Evolutionary conservation across 2,329 filamentous ascomycete genomes (phyloP).

Genomic region (Thermochaetoides dissita): DNA sequence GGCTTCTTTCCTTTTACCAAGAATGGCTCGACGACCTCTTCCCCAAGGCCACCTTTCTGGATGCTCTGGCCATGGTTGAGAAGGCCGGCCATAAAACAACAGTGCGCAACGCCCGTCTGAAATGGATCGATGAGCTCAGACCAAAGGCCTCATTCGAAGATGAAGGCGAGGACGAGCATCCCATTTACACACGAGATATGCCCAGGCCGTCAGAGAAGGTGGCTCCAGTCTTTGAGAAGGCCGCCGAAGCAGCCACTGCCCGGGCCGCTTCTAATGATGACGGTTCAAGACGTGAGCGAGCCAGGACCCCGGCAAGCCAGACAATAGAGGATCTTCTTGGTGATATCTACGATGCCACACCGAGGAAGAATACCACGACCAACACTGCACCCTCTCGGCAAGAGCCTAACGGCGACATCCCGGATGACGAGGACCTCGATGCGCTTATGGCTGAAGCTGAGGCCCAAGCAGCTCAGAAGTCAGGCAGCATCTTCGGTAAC

Average conservation of each 20-base stretch:
- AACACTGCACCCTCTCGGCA: conserved; percentile 1
- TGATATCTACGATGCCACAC: conserved; percentile 43
- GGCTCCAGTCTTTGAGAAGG: conserved; percentile 26
- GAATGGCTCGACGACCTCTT: conserved; percentile 94
- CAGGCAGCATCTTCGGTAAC: conserved; percentile 1
- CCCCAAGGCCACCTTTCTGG: conserved; percentile 84
- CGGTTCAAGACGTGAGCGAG: conserved; percentile 9
- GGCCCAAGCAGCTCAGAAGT: neutral
- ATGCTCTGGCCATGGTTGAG: conserved; percentile 81
- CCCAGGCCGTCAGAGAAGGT: conserved; percentile 19
- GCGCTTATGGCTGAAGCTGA: conserved; percentile 34
- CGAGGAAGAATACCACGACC: conserved; percentile 14
- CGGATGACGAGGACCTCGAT: conserved; percentile 35
- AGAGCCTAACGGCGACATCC: conserved; percentile 14
- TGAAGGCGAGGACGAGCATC: conserved; percentile 20
- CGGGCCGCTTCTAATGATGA: too few relatives aligned
- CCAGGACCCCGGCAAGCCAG: conserved; percentile 23
- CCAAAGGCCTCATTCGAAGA: conserved; percentile 27
- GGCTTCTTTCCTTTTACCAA: conserved; percentile 81
- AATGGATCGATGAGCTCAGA: conserved; percentile 71
- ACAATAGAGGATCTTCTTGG: conserved; percentile 25
- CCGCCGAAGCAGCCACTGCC: neutral
- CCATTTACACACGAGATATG: conserved; percentile 7
- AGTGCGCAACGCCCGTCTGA: conserved; percentile 58
- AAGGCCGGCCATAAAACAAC: conserved; percentile 78